Evolutionary conservation across 768 basidiomycete species (phyloP).

Genomic region (Multifurca ochricompacta): DNA sequence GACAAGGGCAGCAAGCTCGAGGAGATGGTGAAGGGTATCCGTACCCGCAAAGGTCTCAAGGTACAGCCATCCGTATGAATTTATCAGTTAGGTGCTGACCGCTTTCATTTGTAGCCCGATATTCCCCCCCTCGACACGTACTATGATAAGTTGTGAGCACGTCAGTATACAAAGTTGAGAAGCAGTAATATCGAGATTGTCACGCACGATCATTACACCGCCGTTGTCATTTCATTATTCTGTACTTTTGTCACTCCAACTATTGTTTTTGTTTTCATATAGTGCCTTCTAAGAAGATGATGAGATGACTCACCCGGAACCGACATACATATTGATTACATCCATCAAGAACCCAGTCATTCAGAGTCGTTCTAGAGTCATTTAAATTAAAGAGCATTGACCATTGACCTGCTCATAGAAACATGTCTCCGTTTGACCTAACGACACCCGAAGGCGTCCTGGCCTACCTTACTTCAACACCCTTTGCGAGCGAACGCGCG

Average conservation of each 20-base stretch:
- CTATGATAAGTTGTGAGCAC: conserved; percentile 81
- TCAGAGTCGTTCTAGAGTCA: no score
- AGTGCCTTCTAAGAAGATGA: neutral
- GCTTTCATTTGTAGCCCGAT: conserved; percentile 50
- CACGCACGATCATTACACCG: conserved; percentile 5
- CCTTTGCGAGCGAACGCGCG: conserved; percentile 38
- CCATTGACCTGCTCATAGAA: no score
- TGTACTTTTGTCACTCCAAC: conserved; percentile 9
- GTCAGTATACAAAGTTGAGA: neutral
- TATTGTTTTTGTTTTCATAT: conserved; percentile 1
- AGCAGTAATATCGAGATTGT: conserved; percentile 10
- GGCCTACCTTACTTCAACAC: conserved; percentile 40
- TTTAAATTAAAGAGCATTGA: no score
- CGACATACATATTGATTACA: no score
- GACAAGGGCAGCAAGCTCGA: conserved; percentile 92
- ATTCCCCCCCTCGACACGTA: conserved; percentile 82
- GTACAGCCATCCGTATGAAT: conserved; percentile 27
- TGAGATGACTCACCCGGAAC: neutral
- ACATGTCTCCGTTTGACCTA: no score
- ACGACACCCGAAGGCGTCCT: conserved; percentile 28
- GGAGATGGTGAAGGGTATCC: conserved; percentile 72
- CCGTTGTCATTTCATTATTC: conserved; percentile 6
- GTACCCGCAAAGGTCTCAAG: conserved; percentile 94
- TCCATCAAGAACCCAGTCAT: neutral
- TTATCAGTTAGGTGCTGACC: conserved; percentile 15